These are phyloP conservation scores for Spirogloea muscicola DNA, from an alignment of 139 green algal species.

Conservation along the genomic window DNA sequence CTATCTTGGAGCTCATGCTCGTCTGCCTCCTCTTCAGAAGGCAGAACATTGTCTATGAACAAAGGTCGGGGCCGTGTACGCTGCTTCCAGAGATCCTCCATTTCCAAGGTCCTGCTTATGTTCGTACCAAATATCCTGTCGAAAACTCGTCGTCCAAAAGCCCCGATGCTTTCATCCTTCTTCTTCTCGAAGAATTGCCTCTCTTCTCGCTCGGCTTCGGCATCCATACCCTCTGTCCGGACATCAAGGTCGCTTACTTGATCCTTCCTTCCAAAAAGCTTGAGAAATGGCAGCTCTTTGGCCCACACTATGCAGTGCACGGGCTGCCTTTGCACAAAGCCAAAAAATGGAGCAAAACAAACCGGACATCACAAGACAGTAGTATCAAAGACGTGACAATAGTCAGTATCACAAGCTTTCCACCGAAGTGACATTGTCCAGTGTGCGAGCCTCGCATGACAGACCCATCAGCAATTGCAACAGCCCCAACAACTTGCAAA, in stretches of 20 bases:
- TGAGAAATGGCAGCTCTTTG: slow-evolving; percentile 93
- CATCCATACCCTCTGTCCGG: neutral
- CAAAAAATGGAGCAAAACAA: no score
- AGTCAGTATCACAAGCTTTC: no score
- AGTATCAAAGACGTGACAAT: neutral
- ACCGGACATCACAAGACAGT: neutral
- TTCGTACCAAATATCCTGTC: slow-evolving; percentile 58
- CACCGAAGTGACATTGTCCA: no score
- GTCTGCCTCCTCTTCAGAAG: no score
- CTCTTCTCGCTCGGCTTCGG: slow-evolving; percentile 13
- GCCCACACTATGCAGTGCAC: slow-evolving; percentile 98
- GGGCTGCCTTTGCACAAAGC: slow-evolving; percentile 49
- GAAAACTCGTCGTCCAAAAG: slow-evolving; percentile 72
- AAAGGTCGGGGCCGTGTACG: slow-evolving; percentile 57
- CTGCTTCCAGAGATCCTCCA: slow-evolving; percentile 64
- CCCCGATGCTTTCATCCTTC: slow-evolving; percentile 54
- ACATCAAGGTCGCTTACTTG: slow-evolving; percentile 43
- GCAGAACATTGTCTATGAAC: slow-evolving; percentile 25
- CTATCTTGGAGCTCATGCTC: slow-evolving; percentile 92
- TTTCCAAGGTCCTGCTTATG: slow-evolving; percentile 64
- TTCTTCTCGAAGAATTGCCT: slow-evolving; percentile 30
- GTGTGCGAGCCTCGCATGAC: no score
- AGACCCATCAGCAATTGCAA: neutral
- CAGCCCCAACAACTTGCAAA: neutral
- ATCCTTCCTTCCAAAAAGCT: slow-evolving; percentile 74